Conservation (phyloP, 75 land plant genomes). For the Pinus albicaulis region DNA sequence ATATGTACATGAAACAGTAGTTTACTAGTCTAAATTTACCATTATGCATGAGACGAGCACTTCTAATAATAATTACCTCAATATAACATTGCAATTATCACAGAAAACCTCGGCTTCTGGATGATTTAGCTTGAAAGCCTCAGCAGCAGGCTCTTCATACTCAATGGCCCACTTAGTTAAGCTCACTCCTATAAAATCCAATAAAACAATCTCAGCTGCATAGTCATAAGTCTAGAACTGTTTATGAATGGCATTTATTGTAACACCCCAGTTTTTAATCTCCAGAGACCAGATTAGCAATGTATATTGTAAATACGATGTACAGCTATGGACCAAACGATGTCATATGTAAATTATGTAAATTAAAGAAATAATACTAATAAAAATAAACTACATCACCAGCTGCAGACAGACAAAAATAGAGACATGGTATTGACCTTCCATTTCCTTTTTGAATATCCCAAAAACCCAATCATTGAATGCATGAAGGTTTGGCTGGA, state of each 20-base stretch:
- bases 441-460: too few species aligned
- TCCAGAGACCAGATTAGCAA: too few species aligned
- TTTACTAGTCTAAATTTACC: background rate
- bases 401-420: too few species aligned
- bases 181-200: constrained; percentile 50
- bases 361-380: too few species aligned
- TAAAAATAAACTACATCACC: too few species aligned
- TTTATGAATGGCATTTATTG: background rate
- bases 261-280: too few species aligned
- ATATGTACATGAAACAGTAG: background rate
- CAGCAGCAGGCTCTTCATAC: constrained; percentile 94
- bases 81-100: constrained; percentile 92
- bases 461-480: too few species aligned
- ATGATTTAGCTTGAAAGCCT: constrained; percentile 90
- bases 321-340: too few species aligned
- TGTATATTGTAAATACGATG: too few species aligned
- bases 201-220: background rate
- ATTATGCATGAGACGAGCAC: background rate
- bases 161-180: constrained; percentile 97
- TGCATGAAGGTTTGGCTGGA: too few species aligned
- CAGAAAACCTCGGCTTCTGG: constrained; percentile 69
- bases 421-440: too few species aligned
- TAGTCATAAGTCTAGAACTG: background rate
- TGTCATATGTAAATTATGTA: too few species aligned
- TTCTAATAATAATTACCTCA: constrained; percentile 43